Base-by-base conservation (phyloP, 2,329 filamentous ascomycete species). In the Aspergillus brunneoviolaceus region DNA sequence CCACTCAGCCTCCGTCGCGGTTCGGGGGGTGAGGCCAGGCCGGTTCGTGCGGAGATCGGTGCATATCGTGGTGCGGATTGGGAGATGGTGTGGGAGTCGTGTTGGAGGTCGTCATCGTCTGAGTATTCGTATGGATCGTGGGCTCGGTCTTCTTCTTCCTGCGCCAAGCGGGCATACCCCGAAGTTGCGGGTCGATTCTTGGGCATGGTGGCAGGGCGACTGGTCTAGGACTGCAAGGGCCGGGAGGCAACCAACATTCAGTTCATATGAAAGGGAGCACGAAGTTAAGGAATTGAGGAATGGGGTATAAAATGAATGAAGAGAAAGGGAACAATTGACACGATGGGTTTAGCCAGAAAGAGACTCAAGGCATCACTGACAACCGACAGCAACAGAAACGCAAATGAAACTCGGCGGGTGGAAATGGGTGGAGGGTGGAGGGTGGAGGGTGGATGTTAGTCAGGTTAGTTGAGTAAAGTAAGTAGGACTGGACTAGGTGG, bases 141-240 rank as follows among this genome's bases (percentile, higher is more conserved):
- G 51, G 69, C 66, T 65, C 72, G 67, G 55, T 80, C 76, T 67
- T 89, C 87, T 72, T 93, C 90, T 67, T 90, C 90, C 77, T 95
- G 91, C 64, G 90, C 88, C 60, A 95, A 87, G 72, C 89, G 89
- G 76, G 92, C 90, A 79, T 95, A 95, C 76, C 91, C 91, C 65
- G 91, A 93, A 49, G 89, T 90, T 60, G 89, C 83, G 63, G 89
- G 90, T 60, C 88, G 84, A 63, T 80, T 81, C 73, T 85, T 86
- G 69, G 88, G 83, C 89, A 91, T 91, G 64, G 71, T 80, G 67
- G 61, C 33, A 60, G 53, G 42, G 23, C 57, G 50, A 52, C 59
- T 50, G 23, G 33, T 48, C 19, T 51, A n/a, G 61, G 59, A 49
- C 23, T 49, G 51, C 27, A 49, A 58, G 27, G 57, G 62, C 49